Evolutionary conservation across 1,284 basidiomycete genomes (phyloP).

Genomic region (Trichosporon coremiiforme): DNA sequence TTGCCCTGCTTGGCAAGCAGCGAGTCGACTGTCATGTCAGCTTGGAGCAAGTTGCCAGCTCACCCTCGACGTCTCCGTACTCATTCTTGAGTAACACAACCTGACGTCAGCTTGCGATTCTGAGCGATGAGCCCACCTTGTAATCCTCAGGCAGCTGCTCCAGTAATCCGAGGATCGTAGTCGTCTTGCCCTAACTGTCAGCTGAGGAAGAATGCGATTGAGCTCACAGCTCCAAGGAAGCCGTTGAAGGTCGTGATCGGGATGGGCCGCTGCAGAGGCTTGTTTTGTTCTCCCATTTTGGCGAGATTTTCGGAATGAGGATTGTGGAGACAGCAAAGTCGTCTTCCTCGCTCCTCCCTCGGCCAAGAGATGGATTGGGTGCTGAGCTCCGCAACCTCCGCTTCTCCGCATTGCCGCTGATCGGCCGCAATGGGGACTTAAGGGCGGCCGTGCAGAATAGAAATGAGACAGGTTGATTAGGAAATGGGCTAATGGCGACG

Average conservation of each 20-base stretch:
- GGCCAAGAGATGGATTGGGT: constrained; percentile 8
- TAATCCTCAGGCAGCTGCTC: constrained; percentile 77
- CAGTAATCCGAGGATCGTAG: constrained; percentile 76
- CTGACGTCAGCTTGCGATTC: constrained; percentile 48
- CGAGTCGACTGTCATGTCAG: constrained; percentile 68
- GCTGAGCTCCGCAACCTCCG: background rate
- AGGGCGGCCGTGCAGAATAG: background rate
- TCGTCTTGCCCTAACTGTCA: constrained; percentile 56
- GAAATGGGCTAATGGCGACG: background rate
- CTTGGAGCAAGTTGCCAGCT: background rate
- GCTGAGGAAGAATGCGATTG: background rate
- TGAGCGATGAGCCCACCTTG: constrained; percentile 37
- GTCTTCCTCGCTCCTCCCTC: background rate
- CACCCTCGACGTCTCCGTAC: constrained; percentile 54
- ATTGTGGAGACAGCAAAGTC: constrained; percentile 2
- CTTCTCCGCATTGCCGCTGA: constrained; percentile 6
- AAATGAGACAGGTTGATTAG: background rate
- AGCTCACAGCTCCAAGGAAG: constrained; percentile 59
- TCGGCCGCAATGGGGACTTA: background rate
- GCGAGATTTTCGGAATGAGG: background rate
- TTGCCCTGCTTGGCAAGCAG: constrained; percentile 80
- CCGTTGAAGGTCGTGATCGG: constrained; percentile 85
- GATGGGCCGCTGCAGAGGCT: constrained; percentile 54
- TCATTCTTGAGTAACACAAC: constrained; percentile 75
- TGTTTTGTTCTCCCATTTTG: constrained; percentile 22